Evolutionary conservation across 495 filamentous ascomycete species (phyloP).

Genomic region (Penicillium longicatenatum): DNA sequence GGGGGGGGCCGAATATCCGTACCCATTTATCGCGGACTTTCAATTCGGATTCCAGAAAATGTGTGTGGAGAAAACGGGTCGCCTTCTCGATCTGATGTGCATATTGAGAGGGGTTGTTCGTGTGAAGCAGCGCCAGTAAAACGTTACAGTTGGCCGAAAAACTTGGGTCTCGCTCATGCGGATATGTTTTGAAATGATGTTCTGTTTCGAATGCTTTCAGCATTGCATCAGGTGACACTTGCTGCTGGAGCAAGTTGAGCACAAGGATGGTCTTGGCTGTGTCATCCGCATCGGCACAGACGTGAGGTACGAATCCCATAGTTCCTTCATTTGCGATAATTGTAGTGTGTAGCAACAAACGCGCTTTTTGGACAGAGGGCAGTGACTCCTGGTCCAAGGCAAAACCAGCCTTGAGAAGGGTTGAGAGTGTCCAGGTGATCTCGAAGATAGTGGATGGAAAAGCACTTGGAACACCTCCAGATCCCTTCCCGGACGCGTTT

Average conservation of each 20-base stretch:
- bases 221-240: slow-evolving; percentile 25
- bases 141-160: slow-evolving; percentile 50
- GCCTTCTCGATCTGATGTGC: slow-evolving; percentile 1
- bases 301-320: slow-evolving; percentile 22
- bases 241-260: slow-evolving; percentile 30
- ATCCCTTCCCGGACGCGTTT: slow-evolving; percentile 28
- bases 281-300: slow-evolving; percentile 49
- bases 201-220: slow-evolving; percentile 36
- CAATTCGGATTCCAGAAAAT: background rate
- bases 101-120: slow-evolving; percentile 10
- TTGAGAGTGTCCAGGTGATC: slow-evolving; percentile 31
- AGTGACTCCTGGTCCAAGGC: slow-evolving; percentile 2
- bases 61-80: slow-evolving; percentile 1
- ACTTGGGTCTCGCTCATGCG: slow-evolving; percentile 37
- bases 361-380: background rate
- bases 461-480: slow-evolving; percentile 34
- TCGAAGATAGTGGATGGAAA: slow-evolving; percentile 41
- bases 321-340: slow-evolving; percentile 9
- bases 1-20: no score
- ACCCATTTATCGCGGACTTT: slow-evolving; percentile 21
- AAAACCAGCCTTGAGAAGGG: slow-evolving; percentile 9
- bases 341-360: background rate
- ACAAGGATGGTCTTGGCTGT: slow-evolving; percentile 44
- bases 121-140: slow-evolving; percentile 35
- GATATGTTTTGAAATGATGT: slow-evolving; percentile 43